These are phyloP conservation scores for Stagonosporopsis chrysanthemi DNA, from an alignment of 2,329 filamentous ascomycete genomes.

Conservation along the genomic window DNA sequence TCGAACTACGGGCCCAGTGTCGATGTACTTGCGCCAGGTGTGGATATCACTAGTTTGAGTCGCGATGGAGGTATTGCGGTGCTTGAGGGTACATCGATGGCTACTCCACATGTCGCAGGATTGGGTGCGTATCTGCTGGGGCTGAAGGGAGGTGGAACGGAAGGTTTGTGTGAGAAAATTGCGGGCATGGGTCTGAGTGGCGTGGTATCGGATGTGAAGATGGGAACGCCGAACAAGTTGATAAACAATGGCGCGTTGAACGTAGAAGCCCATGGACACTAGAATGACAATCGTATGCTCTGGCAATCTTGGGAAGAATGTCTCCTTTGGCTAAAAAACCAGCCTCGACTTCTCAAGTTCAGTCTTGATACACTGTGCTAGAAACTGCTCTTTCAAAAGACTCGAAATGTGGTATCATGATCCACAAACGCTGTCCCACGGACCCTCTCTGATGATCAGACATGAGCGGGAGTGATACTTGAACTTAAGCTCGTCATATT, in stretches of 20 bases:
- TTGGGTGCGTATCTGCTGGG: constrained; percentile 72
- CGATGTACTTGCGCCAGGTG: constrained; percentile 50
- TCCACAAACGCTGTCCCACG: background rate
- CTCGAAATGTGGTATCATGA: background rate
- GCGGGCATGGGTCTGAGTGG: constrained; percentile 50
- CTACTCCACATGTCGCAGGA: constrained; percentile 73
- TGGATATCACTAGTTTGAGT: constrained; percentile 56
- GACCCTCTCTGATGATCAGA: background rate
- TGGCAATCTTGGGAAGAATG: background rate
- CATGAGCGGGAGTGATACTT: constrained; percentile 11
- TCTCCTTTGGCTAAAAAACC: background rate
- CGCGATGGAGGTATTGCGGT: constrained; percentile 50
- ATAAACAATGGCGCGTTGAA: constrained; percentile 58
- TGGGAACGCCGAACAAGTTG: constrained; percentile 57
- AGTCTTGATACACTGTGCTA: background rate
- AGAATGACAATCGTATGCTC: background rate
- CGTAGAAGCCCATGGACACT: background rate
- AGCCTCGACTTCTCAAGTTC: background rate
- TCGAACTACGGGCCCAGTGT: constrained; percentile 48
- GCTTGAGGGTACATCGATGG: constrained; percentile 70
- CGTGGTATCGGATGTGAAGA: constrained; percentile 49
- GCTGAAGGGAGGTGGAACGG: constrained; percentile 49
- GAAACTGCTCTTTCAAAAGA: background rate
- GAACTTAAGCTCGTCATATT: constrained; percentile 1
- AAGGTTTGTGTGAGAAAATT: constrained; percentile 57